Base-by-base conservation (phyloP, 1,284 basidiomycete genomes). In the Tilletiopsis washingtonensis region DNA sequence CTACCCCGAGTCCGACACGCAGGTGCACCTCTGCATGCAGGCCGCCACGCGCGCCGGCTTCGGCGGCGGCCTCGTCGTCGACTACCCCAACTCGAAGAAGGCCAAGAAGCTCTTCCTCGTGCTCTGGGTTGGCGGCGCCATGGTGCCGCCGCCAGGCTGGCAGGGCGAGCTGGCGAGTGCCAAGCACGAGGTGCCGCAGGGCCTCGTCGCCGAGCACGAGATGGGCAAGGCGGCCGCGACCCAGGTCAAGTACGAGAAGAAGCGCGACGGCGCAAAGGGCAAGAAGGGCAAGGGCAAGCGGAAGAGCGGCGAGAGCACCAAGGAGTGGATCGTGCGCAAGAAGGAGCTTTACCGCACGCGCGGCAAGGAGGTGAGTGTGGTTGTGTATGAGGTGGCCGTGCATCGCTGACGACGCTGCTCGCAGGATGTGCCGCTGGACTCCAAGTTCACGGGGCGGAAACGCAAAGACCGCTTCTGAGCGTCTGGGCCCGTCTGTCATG, bases 1-100 rank as follows among this genome's bases (percentile, higher is more conserved):
- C 50, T 73, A 73, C 40, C 70, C 69, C 1, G 69, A 73, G 25
- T 57, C 51, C n/a, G 70, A 73, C 49, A 64, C 66, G 29, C 70
- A 73, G 52, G 64, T 70, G 19, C 57, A 59, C 61, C 82, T 99
- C 53, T 93, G 98, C 70, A 97, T 93, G 43, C 83, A 84, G 3
- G 85, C 85, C 60, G 94, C 94, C 1, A 90, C 91, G 66, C 84
- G 83, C 56, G 90, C 94, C 4, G 94, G 94, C 0, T 99, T 99
- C 72, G 91, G 91, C 4, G 94, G 94, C 53, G 94, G 94, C 57
- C 75, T 99, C 26, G 87, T 98, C 20, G 88, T 99, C 39, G 94
- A 99, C 76, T 71, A 64, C 47, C 73, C 73, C 4, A 74, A 74
- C 50, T 67, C 63, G 37, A 64, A 59, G 14, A 74, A 74, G 53